Percentiles rank a stretch among this genome's conserved stretches.
Evolutionary conservation across 345 rosid genomes (phyloP).

Genomic region (Hibiscus tridactylites): DNA sequence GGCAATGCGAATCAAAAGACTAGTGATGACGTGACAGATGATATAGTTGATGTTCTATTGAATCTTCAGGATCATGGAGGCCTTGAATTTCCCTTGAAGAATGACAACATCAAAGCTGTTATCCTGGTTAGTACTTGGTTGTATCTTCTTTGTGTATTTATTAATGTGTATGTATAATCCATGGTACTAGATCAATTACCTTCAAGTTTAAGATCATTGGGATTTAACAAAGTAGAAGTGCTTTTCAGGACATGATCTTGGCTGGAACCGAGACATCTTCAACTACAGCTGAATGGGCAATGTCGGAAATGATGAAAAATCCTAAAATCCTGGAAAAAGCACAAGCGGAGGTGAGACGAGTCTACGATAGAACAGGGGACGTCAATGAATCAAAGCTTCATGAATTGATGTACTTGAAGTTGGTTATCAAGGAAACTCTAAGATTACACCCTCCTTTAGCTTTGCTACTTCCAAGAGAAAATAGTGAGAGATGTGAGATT

Average conservation of each 20-base stretch:
- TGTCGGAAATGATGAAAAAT: slow-evolving; percentile 11
- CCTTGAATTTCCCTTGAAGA: slow-evolving; percentile 10
- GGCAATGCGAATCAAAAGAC: too few relatives aligned
- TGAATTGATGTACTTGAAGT: slow-evolving; percentile 18
- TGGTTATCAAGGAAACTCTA: slow-evolving; percentile 23
- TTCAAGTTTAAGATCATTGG: background rate
- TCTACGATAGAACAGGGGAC: slow-evolving; percentile 3
- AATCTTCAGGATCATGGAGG: slow-evolving; percentile 2
- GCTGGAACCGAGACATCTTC: background rate
- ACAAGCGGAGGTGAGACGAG: slow-evolving; percentile 26
- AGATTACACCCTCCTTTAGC: slow-evolving; percentile 28
- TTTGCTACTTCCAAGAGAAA: slow-evolving; percentile 27
- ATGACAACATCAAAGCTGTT: slow-evolving; percentile 17
- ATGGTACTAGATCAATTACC: background rate
- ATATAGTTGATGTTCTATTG: background rate
- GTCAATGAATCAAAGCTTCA: slow-evolving; percentile 20
- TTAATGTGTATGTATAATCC: background rate
- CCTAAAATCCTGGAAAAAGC: slow-evolving; percentile 22
- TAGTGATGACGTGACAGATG: background rate
- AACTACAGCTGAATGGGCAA: background rate
- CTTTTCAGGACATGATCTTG: background rate
- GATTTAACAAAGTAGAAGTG: background rate
- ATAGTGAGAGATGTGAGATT: background rate
- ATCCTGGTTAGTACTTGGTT: slow-evolving; percentile 15
- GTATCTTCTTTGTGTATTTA: background rate